Evolutionary conservation across 352 stramenopile species (phyloP), one percentile per base, ranked within the genome.

Genomic region (Phytophthora citrophthora): DNA sequence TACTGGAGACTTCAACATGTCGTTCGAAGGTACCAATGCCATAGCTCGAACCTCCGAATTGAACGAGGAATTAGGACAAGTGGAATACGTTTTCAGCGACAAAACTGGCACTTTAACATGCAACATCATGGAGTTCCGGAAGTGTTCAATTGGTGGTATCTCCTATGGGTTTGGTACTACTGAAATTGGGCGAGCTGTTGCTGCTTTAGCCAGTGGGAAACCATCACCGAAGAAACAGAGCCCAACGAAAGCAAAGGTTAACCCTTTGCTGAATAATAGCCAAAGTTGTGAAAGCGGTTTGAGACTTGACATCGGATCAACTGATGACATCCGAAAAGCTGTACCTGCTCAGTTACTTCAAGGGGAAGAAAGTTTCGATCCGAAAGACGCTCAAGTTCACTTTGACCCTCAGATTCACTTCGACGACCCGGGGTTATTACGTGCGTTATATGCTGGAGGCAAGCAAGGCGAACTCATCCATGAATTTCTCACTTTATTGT

Each of bases 1-100:
- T 46, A 88, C 91, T 10, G 76, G 72, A 9, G 91, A 97, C 54
- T 29, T 72, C 0, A 69, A 97, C 13, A 98, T 99, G 85, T 70
- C 77, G 27, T 81, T 86, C 39, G 89, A 86, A 29, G 83, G 96
- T 43, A 89, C 73, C 2, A 76, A 77, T 5, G 84, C 89, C 8
- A 70, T 91, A n/a, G 89, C 86, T 3, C 76, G 92, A 5, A 96
- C 83, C 2, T 94, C 88, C 16, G 89, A 95, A 36, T 77, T 98
- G n/a, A 97, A 96, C 47, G 91, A 96, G 41, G 90, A 98, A 48
- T 75, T 98, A 15, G 97, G 96, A 0, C 89, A 98, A 80, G 86
- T 99, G 39, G 81, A 97, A 59, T 98, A 99, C 68, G 93, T 99
- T n/a, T 99, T 99, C 74, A 98, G 86, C 26, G 97, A 99, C 74